phyloP scores from a whole-genome alignment of 345 rosid genomes.

The Dipteronia sinensis region DNA sequence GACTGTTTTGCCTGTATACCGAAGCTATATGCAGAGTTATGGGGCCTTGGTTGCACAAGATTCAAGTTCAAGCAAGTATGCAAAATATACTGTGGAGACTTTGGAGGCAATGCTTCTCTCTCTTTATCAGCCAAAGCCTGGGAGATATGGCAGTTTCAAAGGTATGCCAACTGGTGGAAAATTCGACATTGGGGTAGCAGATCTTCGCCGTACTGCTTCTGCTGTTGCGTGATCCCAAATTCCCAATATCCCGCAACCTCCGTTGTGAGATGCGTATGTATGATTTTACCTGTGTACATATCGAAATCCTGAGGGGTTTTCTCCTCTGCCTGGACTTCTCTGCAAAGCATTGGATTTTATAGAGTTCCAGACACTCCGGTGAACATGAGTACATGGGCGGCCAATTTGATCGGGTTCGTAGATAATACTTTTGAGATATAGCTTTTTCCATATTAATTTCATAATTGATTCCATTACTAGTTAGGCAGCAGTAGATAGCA shows the following conservation, averaged over 20 bases:
- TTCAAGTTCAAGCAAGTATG: conserved; percentile 80
- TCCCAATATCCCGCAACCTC: not conserved
- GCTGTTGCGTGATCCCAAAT: conserved; percentile 54
- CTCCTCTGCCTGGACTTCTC: conserved; percentile 12
- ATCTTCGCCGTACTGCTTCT: conserved; percentile 77
- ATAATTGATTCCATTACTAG: conserved; percentile 35
- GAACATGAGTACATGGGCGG: conserved; percentile 1
- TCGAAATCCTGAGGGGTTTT: conserved; percentile 15
- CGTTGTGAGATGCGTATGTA: conserved; percentile 1
- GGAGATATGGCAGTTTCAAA: conserved; percentile 87
- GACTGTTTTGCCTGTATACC: conserved; percentile 77
- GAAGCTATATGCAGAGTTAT: conserved; percentile 98
- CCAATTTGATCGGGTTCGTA: conserved; percentile 25
- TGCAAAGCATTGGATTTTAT: conserved; percentile 16
- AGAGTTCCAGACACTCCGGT: conserved; percentile 6
- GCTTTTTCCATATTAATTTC: conserved; percentile 29
- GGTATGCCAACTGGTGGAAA: conserved; percentile 61
- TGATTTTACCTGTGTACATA: conserved; percentile 35
- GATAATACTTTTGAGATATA: conserved; percentile 44
- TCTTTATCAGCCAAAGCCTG: conserved; percentile 75
- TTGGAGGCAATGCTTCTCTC: conserved; percentile 84
- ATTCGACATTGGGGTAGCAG: conserved; percentile 48
- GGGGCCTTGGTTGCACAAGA: conserved; percentile 96
- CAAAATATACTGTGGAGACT: conserved; percentile 78
- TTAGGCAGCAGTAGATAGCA: conserved; percentile 14